These are phyloP conservation scores for Paecilomyces sp. DNA, from an alignment of 2,329 filamentous ascomycete genomes.

Conservation along the genomic window DNA sequence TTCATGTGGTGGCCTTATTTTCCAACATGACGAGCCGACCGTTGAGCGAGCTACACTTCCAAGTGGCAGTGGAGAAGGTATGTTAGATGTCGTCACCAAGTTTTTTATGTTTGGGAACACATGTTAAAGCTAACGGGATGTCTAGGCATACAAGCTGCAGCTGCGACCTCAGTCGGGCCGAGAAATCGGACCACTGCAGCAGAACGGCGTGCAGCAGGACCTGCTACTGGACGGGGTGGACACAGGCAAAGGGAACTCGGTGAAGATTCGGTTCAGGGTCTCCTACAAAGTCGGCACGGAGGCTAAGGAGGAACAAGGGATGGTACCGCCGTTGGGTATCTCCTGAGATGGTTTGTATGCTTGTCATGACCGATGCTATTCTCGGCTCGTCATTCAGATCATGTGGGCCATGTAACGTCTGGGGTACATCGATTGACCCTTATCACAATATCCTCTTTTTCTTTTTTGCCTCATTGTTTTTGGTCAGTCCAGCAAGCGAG, in stretches of 20 bases:
- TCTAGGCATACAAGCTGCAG: conserved; percentile 69
- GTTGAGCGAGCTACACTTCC: conserved; percentile 77
- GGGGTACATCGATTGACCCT: conserved; percentile 1
- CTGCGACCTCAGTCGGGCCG: conserved; percentile 81
- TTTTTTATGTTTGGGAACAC: neutral
- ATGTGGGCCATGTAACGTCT: neutral
- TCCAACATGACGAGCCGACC: conserved; percentile 69
- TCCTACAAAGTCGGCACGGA: conserved; percentile 64
- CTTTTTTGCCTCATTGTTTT: neutral
- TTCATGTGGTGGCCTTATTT: conserved; percentile 71
- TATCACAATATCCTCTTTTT: too few species aligned
- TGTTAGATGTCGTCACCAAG: conserved; percentile 8
- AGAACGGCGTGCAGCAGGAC: conserved; percentile 72
- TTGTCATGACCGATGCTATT: neutral
- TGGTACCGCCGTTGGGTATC: conserved; percentile 72
- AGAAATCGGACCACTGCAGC: conserved; percentile 61
- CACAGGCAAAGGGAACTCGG: conserved; percentile 62
- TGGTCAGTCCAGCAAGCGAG: neutral
- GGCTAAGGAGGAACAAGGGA: conserved; percentile 70
- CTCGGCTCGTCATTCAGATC: neutral
- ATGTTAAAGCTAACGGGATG: conserved; percentile 3
- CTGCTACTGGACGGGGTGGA: conserved; percentile 73
- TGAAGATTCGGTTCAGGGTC: conserved; percentile 86
- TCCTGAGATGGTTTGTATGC: conserved; percentile 37
- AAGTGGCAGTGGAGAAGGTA: conserved; percentile 91